A percentile compares a stretch with the other conserved stretches of the same genome.
Conservation (phyloP, 257 asterid species). For the Petunia secreta region DNA sequence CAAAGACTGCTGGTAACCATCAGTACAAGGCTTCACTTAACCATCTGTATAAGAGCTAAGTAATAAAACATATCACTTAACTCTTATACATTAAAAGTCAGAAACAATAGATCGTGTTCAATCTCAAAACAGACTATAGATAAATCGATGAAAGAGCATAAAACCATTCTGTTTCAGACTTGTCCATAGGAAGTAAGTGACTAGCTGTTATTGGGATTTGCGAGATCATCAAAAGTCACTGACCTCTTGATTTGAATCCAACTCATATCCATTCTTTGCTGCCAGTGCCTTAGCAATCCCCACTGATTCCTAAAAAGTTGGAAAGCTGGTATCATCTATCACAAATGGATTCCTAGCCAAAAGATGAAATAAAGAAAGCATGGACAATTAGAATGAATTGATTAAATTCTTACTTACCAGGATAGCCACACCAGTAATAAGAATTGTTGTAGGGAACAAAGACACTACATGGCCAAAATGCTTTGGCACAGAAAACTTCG, state of each 20-base stretch:
- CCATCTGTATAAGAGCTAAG: too few species aligned
- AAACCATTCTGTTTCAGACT: not conserved
- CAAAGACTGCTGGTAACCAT: too few species aligned
- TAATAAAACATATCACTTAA: not conserved
- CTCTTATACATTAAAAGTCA: not conserved
- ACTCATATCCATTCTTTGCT: constrained; percentile 94
- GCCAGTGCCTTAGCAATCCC: constrained; percentile 99
- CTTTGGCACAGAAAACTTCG: constrained; percentile 87
- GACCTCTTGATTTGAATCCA: constrained; percentile 99
- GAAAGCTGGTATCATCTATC: constrained; percentile 18
- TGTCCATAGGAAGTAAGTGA: not conserved
- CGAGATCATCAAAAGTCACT: constrained; percentile 5
- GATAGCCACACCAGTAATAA: constrained; percentile 99
- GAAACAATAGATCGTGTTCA: constrained; percentile 7
- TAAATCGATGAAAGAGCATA: not conserved
- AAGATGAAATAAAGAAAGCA: constrained; percentile 22
- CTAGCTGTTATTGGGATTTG: not conserved
- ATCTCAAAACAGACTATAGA: constrained; percentile 12
- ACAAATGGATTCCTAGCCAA: constrained; percentile 25
- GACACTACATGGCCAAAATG: constrained; percentile 63
- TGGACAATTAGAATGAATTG: constrained; percentile 24
- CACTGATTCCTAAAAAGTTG: constrained; percentile 75
- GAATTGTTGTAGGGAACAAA: constrained; percentile 87
- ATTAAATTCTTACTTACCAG: constrained; percentile 60
- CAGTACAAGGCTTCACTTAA: too few species aligned